Evolutionary conservation across 2,329 filamentous ascomycete genomes (phyloP).

Genomic region (Aspergillus sp.): DNA sequence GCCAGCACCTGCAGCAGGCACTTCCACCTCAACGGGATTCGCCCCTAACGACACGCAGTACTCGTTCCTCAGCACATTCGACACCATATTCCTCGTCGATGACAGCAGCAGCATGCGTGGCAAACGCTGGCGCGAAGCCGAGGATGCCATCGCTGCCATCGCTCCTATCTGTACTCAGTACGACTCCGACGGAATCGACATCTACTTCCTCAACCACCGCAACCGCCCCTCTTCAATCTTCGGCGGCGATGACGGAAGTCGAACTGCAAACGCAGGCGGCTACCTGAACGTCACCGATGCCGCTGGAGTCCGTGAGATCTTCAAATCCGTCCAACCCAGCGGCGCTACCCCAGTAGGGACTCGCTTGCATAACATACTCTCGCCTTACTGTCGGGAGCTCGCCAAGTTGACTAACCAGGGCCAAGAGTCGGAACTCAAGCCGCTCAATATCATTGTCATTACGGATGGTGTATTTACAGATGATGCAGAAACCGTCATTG

Average conservation of each 20-base stretch:
- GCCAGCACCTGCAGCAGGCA: conserved; percentile 11
- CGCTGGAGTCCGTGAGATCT: conserved; percentile 65
- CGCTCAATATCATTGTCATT: conserved; percentile 88
- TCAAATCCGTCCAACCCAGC: conserved; percentile 63
- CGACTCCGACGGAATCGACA: conserved; percentile 82
- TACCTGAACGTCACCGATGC: conserved; percentile 66
- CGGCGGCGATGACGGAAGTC: not conserved
- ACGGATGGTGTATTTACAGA: conserved; percentile 84
- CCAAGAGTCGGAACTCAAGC: conserved; percentile 56
- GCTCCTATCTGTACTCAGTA: conserved; percentile 77
- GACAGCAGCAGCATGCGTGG: conserved; percentile 87
- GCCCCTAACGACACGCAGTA: conserved; percentile 62
- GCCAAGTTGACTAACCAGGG: conserved; percentile 45
- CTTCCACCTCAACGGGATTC: conserved; percentile 30
- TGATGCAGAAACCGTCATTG: conserved; percentile 71
- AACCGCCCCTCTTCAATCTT: conserved; percentile 26
- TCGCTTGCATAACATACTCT: conserved; percentile 69
- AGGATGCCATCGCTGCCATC: conserved; percentile 68
- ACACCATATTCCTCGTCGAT: conserved; percentile 88
- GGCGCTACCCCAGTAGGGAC: conserved; percentile 74
- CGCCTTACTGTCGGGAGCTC: conserved; percentile 66
- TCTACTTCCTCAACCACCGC: conserved; percentile 82
- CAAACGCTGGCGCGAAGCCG: conserved; percentile 72
- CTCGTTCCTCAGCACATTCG: conserved; percentile 74
- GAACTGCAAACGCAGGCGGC: conserved; percentile 41